Base-by-base conservation (phyloP, 2,329 filamentous ascomycete species). In the Hypoxylon sp. region DNA sequence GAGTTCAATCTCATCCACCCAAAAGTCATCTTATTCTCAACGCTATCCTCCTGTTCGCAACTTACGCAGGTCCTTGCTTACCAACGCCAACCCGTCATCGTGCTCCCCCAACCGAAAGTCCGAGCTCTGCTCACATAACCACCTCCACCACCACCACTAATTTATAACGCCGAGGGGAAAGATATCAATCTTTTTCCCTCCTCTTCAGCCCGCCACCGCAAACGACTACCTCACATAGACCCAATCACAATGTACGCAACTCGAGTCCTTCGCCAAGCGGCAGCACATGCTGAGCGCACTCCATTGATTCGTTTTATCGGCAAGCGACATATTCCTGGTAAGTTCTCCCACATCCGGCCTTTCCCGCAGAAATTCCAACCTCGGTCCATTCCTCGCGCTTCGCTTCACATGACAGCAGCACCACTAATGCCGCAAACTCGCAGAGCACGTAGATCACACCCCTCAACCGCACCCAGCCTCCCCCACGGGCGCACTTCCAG, bases 401-500 rank as follows among this genome's bases (percentile, higher is more conserved):
- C 52, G 22, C 28, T 32, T 44, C 52, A 36, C 51, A 53, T 44
- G 22, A 14, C 20, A 14, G 14, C 22, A 40, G 2, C n/a, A n/a
- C n/a, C n/a, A 4, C 30, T 14, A 24, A 33, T 9, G 14, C 36
- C 46, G 42, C 42, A 16, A 51, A 42, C 16, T 32, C 44, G 22
- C 26, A 93, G 91, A 89, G 72, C 80, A 83, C 62, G 75, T 93
- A 75, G 91, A 93, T 83, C 91, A 93, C 84, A 84, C 88, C 46
- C 90, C 91, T 67, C 85, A 88, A 71, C 86, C 87, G 72, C 91
- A 93, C 82, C 91, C 91, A 38, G 90, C 89, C 64, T 89, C 90
- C 26, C 90, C 91, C 45, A 84, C 83, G 33, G 81, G 87, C 73
- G 80, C 83, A 32, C 89, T 93, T 22, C 91, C 91, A 42, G 73